Conservation (phyloP, 306 rosid species). For the Gillenia trifoliata region DNA sequence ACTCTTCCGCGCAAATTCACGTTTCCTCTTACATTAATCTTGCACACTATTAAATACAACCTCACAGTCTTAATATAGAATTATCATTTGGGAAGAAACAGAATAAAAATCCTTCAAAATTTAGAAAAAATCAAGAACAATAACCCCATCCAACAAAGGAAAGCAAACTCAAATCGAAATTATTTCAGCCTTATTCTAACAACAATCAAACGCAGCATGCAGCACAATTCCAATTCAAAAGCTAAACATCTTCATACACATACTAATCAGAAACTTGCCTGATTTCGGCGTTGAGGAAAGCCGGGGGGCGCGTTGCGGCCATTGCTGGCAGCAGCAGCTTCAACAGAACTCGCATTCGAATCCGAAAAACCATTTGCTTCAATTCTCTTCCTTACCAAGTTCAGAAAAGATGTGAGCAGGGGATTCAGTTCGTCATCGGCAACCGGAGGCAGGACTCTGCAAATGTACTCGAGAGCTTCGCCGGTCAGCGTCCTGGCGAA, state of each 20-base stretch:
- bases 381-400: conserved; percentile 26
- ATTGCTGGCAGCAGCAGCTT: background rate
- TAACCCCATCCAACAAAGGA: background rate
- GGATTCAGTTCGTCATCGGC: conserved; percentile 25
- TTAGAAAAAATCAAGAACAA: background rate
- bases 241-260: background rate
- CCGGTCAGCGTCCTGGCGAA: conserved; percentile 22
- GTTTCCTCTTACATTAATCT: background rate
- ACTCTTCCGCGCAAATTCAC: too few species aligned
- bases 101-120: background rate
- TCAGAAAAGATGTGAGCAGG: conserved; percentile 42
- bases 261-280: conserved; percentile 25
- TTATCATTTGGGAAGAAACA: background rate
- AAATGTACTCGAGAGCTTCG: conserved; percentile 38
- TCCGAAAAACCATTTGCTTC: conserved; percentile 1
- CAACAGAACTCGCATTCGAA: background rate
- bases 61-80: background rate
- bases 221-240: background rate
- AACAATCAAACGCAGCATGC: background rate
- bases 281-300: conserved; percentile 16
- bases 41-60: background rate
- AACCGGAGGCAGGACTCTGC: conserved; percentile 31
- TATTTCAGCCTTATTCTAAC: background rate
- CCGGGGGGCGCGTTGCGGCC: background rate
- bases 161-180: background rate